phyloP scores from a whole-genome alignment of 192 early-diverging fungal genomes.

The Coemansia sp. region DNA sequence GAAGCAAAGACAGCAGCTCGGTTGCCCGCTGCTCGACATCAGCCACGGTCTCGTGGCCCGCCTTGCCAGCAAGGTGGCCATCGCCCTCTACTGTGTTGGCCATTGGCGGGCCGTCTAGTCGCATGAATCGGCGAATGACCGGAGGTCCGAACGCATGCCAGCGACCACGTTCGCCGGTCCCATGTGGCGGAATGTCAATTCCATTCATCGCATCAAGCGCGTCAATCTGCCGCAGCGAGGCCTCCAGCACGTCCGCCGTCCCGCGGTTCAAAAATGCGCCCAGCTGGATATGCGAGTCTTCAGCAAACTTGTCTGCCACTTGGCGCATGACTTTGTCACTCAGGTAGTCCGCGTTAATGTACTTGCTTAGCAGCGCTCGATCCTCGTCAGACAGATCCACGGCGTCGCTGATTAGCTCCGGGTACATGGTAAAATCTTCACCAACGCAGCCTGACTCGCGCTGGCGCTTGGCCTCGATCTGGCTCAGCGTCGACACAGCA shows the following conservation, averaged over 20 bases:
- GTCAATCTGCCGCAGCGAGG: constrained; percentile 43
- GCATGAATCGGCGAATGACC: constrained; percentile 61
- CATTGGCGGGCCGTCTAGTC: constrained; percentile 27
- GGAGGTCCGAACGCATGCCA: constrained; percentile 65
- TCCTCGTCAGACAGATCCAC: constrained; percentile 49
- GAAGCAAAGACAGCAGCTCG: constrained; percentile 14
- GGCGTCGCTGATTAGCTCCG: constrained; percentile 9
- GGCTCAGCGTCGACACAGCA: constrained; percentile 57
- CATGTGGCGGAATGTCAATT: constrained; percentile 52
- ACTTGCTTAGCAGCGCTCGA: constrained; percentile 43
- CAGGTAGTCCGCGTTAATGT: constrained; percentile 67
- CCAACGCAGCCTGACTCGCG: constrained; percentile 26
- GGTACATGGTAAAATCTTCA: constrained; percentile 29
- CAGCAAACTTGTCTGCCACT: constrained; percentile 60
- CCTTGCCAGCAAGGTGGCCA: too few relatives aligned
- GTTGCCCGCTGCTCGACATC: constrained; percentile 9
- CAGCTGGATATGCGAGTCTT: constrained; percentile 66
- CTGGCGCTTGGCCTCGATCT: constrained; percentile 49
- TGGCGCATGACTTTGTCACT: constrained; percentile 42
- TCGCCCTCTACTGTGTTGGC: neutral
- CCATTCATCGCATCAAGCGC: constrained; percentile 45
- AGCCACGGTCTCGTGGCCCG: neutral
- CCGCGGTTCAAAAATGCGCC: constrained; percentile 56
- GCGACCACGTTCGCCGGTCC: constrained; percentile 50
- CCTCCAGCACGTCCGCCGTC: constrained; percentile 32